Evolutionary conservation across 2,329 filamentous ascomycete genomes (phyloP), one percentile per base, ranked within the genome.

Genomic region (Venturia nashicola): DNA sequence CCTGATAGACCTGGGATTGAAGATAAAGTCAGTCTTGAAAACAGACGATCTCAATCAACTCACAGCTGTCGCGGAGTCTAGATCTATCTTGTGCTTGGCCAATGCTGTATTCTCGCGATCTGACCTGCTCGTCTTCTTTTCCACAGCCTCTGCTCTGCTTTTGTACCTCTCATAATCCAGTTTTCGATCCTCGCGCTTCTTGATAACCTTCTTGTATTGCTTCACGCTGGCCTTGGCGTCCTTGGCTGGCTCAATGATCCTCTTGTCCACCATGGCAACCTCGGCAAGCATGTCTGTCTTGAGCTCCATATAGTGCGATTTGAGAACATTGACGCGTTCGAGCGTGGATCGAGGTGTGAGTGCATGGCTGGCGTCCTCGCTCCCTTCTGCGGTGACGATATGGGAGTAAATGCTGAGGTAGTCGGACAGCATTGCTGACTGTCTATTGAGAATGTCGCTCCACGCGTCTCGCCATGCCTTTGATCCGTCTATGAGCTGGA

Each of bases 161-260:
- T 90, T 86, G 68, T 86, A 86, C 68, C 88, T 84, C 75, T 96
- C 91, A 71, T 86, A 94, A 72, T 95, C 91, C 65, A 92, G 73
- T 76, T 90, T 87, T 75, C 86, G 89, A 70, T 92, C 89, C 71
- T 94, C 89, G 59, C 91, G 80, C 74, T 90, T 91, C 76, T 93
- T 94, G 71, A 95, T 90, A 0, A 86, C 87, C 76, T 91, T 94
- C 70, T 88, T 86, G 72, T 94, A 80, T 2, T 88, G 86, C 67
- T 86, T 83, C 65, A 93, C 80, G 63, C 78, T 83, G 62, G 87
- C 84, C 69, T 85, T 87, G 8, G 88, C 88, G 62, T 87, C 82
- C 65, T 83, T 83, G 4, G 87, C 87, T 0, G 90, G 89, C 65
- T 80, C 80, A 62, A 92, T 83, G 67, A 94, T 82, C 68, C 84